These are phyloP conservation scores for Nematocida major DNA, from an alignment of 371 early-diverging fungal genomes.

Conservation along the genomic window DNA sequence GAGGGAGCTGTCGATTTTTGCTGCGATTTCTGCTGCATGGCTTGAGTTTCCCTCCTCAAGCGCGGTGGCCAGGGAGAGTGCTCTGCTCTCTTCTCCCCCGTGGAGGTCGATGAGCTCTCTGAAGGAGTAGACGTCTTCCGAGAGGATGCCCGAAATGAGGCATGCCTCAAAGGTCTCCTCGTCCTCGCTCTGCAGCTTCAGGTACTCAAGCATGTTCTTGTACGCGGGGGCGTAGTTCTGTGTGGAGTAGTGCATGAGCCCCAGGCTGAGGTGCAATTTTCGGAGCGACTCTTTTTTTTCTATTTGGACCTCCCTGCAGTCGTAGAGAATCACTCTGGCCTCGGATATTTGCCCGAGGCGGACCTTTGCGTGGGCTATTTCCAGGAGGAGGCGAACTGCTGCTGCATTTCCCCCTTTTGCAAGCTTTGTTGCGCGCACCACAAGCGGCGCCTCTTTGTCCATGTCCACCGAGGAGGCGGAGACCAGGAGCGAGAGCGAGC, in stretches of 20 bases:
- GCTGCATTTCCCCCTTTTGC: neutral
- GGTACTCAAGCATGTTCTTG: conserved; percentile 28
- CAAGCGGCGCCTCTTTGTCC: neutral
- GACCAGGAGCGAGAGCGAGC: conserved; percentile 1
- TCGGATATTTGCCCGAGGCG: neutral
- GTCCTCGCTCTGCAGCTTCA: neutral
- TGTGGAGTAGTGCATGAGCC: conserved; percentile 17
- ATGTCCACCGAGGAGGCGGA: neutral
- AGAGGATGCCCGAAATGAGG: conserved; percentile 9
- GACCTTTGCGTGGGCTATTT: conserved; percentile 2
- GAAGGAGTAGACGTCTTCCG: conserved; percentile 37
- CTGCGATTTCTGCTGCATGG: neutral
- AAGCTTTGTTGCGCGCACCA: neutral
- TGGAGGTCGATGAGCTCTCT: conserved; percentile 1
- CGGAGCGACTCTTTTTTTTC: conserved; percentile 16
- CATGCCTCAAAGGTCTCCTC: neutral
- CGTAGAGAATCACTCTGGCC: conserved; percentile 41
- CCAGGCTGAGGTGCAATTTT: conserved; percentile 26
- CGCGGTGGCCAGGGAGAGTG: neutral
- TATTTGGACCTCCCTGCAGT: conserved; percentile 31
- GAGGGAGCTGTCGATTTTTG: neutral
- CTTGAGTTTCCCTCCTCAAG: conserved; percentile 17
- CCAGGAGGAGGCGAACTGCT: neutral
- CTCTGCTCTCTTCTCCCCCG: neutral
- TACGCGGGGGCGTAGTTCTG: conserved; percentile 23